These are phyloP conservation scores for Globisporangium sylvaticum DNA, from an alignment of 352 stramenopile genomes.

Conservation along the genomic window DNA sequence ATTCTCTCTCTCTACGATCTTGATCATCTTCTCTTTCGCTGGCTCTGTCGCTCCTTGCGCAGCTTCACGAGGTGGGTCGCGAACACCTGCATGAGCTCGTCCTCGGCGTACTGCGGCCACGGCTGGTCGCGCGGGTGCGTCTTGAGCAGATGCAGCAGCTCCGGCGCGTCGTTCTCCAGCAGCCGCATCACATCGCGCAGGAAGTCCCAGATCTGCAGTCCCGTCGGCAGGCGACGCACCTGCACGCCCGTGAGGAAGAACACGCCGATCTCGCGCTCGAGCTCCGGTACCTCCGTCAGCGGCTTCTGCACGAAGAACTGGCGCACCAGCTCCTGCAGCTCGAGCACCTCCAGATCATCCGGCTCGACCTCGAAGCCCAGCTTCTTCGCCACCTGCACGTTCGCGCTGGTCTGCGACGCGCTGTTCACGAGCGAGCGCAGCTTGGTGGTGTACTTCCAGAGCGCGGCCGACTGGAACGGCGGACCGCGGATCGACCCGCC, in stretches of 20 bases:
- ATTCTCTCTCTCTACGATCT: no score
- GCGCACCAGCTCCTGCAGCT: conserved; percentile 64
- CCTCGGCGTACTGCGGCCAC: conserved; percentile 53
- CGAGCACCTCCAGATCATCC: conserved; percentile 62
- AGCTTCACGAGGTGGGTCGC: conserved; percentile 28
- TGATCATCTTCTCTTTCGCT: conserved; percentile 9
- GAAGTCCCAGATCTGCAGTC: conserved; percentile 50
- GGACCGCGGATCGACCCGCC: conserved; percentile 62
- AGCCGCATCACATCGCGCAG: conserved; percentile 27
- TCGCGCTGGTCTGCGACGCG: conserved; percentile 49
- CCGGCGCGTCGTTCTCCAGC: conserved; percentile 36
- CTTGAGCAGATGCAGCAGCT: conserved; percentile 51
- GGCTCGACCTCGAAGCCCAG: conserved; percentile 78
- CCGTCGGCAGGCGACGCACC: conserved; percentile 34
- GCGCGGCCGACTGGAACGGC: conserved; percentile 70
- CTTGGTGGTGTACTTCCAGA: conserved; percentile 62
- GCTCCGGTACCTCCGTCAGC: conserved; percentile 18
- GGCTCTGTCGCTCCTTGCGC: conserved; percentile 22
- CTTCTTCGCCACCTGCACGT: conserved; percentile 49
- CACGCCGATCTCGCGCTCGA: conserved; percentile 49
- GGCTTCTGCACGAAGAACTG: conserved; percentile 70
- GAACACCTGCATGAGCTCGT: conserved; percentile 36
- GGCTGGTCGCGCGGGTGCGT: conserved; percentile 39
- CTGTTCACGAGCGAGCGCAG: conserved; percentile 65
- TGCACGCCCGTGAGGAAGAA: conserved; percentile 58